Base-by-base conservation (phyloP, 495 filamentous ascomycete species). In the Jackrogersella multiformis region DNA sequence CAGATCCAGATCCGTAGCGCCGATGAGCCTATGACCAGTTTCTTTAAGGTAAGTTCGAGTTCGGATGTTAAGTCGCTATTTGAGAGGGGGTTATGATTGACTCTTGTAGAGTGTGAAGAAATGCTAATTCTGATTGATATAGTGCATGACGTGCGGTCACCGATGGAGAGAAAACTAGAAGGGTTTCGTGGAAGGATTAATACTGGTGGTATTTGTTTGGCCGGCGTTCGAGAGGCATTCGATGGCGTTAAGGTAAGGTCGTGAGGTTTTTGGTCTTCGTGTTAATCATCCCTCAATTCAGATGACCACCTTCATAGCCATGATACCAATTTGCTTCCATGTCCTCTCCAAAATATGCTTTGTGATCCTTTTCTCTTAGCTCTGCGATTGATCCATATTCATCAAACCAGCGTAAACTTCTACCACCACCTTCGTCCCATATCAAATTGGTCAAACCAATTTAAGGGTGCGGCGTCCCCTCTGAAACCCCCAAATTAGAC, bases 11-110 rank as follows among this genome's bases (percentile, higher is more conserved):
- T 97, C 80, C 89, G 95, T 60, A 96, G 92, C 81, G 95, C 96
- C 38, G 95, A 99, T 80, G 95, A 99, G 84, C 95, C 95, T 53
- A 97, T 97, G 93, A 99, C 95, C 46, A 92, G 85, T 38, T 98
- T 99, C 78, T 94, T 89, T 76, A 93, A 91, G 90, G 92, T 94
- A 66, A 53, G 82, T 59, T n/a, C 10, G 36, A 4, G 54, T 44
- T n/a, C 28, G 6, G 34, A 2, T n/a, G 26, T n/a, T n/a, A n/a
- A n/a, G n/a, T n/a, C n/a, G n/a, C n/a, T n/a, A n/a, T n/a, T n/a
- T n/a, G n/a, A n/a, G n/a, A n/a, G n/a, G n/a, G n/a, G n/a, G n/a
- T n/a, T n/a, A n/a, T n/a, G n/a, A n/a, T 49, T 18, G 15, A 4
- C 26, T 4, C 41, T 39, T 12, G 12, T 6, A 5, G 21, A 21